phyloP scores from a whole-genome alignment of 257 asterid species.

The Solanum microdontum region DNA sequence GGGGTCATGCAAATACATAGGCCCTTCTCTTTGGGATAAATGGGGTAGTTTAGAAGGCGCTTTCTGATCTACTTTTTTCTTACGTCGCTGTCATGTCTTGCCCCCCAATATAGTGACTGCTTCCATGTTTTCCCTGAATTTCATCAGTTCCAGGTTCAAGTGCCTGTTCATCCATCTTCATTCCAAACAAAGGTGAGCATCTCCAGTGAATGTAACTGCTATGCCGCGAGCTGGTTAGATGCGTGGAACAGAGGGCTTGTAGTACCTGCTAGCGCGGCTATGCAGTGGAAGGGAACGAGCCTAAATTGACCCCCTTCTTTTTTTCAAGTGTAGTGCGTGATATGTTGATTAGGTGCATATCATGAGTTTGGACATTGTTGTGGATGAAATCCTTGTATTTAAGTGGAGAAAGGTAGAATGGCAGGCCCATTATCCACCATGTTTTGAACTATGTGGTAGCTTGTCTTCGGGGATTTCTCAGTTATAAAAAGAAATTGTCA shows the following conservation, averaged over 20 bases:
- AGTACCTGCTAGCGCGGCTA: background rate
- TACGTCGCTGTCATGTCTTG: background rate
- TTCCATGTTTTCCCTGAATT: background rate
- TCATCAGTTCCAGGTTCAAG: no score
- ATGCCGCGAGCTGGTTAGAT: background rate
- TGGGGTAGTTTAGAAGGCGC: background rate
- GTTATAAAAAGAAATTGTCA: background rate
- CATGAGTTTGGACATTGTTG: background rate
- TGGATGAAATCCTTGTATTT: background rate
- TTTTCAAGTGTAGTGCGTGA: background rate
- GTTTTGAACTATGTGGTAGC: background rate
- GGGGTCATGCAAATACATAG: background rate
- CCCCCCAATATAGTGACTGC: background rate
- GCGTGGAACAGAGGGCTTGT: background rate
- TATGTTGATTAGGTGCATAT: background rate
- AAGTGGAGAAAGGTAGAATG: background rate
- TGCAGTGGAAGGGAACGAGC: background rate
- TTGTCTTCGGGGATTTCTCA: background rate
- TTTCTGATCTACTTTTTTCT: background rate
- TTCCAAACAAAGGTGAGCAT: no score
- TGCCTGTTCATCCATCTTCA: no score
- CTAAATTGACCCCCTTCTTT: background rate
- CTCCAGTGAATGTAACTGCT: no score
- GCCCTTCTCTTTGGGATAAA: background rate
- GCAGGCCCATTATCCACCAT: background rate